Evolutionary conservation across 805 yeast species (phyloP), one percentile per base, ranked within the genome.

Genomic region (Wickerhamia fluorescens): DNA sequence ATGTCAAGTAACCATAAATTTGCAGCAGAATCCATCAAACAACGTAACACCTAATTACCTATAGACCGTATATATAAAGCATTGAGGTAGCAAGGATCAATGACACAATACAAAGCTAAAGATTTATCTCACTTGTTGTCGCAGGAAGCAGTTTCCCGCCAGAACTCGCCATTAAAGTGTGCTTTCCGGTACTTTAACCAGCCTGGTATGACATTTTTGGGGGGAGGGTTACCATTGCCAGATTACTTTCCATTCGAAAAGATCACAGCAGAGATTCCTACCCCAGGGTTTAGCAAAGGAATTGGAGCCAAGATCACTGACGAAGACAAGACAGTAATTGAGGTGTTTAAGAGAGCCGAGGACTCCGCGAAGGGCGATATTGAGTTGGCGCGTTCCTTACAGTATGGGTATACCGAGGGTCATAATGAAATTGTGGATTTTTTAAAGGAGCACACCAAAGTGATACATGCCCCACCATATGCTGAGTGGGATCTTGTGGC

Each of bases 161-260:
- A 69, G 28, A 74, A 80, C 20, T 86, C 96, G 8, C 79, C 85
- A 9, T 70, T 89, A 58, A 89, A 92, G 61, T 61, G 75, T 22
- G 94, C 94, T 11, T 85, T 89, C 67, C 76, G 75, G 50, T 80
- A 82, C 63, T 80, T 65, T 48, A 62, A 65, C 24, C 69, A 73
- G 39, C 95, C 95, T 19, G 74, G 78, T 30, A 67, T 92, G 49
- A 77, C 86, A 33, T 88, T 87, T 51, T 71, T 89, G 32, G 97
- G 96, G 31, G 98, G 97, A 45, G 98, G 98, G 6, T 71, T 89
- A 44, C 98, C 98, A 9, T 62, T 85, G 53, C 64, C 95, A 15
- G 89, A 82, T 39, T 82, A 84, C 58, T 89, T 89, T 71, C 97
- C 98, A 24, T 85, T 89, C 71, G 85, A 87, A 46, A 73, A 75